phyloP scores from a whole-genome alignment of 805 yeast genomes.

The Metschnikowia reukaufii region DNA sequence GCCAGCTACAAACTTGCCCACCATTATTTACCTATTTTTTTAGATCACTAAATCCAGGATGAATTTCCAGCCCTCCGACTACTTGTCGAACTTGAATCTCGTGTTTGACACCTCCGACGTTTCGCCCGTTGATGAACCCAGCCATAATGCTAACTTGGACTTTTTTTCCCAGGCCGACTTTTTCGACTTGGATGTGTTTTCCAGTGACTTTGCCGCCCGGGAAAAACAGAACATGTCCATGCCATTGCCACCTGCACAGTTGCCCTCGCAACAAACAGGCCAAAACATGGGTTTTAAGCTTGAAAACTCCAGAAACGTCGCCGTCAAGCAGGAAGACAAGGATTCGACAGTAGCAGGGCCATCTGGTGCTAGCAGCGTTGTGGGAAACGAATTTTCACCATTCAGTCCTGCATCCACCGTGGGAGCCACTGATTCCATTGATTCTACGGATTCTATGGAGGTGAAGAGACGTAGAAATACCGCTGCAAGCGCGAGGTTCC shows the following conservation, averaged over 20 bases:
- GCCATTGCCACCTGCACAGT: conserved; percentile 6
- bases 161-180: conserved; percentile 41
- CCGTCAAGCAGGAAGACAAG: conserved; percentile 3
- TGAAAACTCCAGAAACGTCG: neutral
- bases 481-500: conserved; percentile 91
- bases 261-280: conserved; percentile 6
- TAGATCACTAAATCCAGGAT: conserved; percentile 19
- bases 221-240: conserved; percentile 11
- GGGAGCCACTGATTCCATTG: neutral
- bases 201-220: conserved; percentile 21
- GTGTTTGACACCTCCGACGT: conserved; percentile 31
- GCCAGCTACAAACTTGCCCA: conserved; percentile 1
- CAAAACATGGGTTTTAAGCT: neutral
- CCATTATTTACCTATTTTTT: conserved; percentile 10
- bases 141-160: conserved; percentile 34
- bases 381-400: neutral
- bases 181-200: conserved; percentile 38
- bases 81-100: conserved; percentile 40
- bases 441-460: conserved; percentile 20
- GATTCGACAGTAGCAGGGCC: conserved; percentile 10
- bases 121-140: conserved; percentile 21
- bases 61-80: conserved; percentile 45
- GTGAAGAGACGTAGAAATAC: conserved; percentile 87
- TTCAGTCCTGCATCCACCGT: conserved; percentile 2
- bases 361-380: neutral